Evolutionary conservation across 805 yeast species (phyloP).

Genomic region (Scheffersomyces coipomensis): DNA sequence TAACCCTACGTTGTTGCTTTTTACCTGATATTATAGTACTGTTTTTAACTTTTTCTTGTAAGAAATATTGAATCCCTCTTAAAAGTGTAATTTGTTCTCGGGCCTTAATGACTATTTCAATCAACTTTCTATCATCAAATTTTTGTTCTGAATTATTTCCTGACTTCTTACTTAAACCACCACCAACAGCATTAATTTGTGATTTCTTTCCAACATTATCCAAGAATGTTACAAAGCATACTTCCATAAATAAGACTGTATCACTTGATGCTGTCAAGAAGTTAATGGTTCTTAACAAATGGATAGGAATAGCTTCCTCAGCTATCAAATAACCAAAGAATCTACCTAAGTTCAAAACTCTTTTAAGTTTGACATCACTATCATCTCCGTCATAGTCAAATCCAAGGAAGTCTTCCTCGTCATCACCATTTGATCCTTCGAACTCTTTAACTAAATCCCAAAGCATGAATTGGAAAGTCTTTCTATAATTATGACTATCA

Average conservation of each 20-base stretch:
- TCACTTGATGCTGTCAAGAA: conserved; percentile 68
- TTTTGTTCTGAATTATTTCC: conserved; percentile 27
- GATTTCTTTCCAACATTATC: conserved; percentile 64
- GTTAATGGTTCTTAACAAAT: conserved; percentile 69
- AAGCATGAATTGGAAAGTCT: conserved; percentile 81
- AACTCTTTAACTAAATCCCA: conserved; percentile 84
- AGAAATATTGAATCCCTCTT: conserved; percentile 66
- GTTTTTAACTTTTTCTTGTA: conserved; percentile 43
- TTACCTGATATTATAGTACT: conserved; percentile 52
- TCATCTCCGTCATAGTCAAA: conserved; percentile 38
- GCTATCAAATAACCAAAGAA: conserved; percentile 76
- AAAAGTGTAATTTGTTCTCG: conserved; percentile 57
- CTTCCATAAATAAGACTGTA: conserved; percentile 67
- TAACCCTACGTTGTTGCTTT: conserved; percentile 54
- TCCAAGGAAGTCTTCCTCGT: conserved; percentile 38
- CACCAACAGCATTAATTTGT: conserved; percentile 46
- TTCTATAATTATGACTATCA: conserved; percentile 68
- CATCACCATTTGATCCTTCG: conserved; percentile 47
- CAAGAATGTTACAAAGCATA: conserved; percentile 65
- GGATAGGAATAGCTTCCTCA: conserved; percentile 72
- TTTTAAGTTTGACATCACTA: conserved; percentile 57
- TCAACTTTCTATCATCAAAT: conserved; percentile 48
- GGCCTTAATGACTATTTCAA: conserved; percentile 53
- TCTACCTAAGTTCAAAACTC: conserved; percentile 70
- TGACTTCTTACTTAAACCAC: conserved; percentile 33